These are phyloP conservation scores for Rhododendron molle DNA, from an alignment of 148 eudicot genomes.

Conservation along the genomic window DNA sequence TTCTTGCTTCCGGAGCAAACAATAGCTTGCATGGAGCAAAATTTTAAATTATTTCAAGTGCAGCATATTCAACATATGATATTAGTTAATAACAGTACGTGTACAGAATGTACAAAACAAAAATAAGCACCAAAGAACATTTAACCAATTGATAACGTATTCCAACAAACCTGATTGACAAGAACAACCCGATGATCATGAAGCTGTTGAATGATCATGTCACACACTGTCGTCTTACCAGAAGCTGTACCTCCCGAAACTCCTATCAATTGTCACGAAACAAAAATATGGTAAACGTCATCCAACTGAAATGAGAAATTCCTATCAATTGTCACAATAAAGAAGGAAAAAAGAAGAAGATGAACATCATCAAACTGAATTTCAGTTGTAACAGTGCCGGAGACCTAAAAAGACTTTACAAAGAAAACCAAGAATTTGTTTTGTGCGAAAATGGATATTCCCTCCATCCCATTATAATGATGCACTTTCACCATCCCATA, in stretches of 20 bases:
- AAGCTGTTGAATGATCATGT: slow-evolving; percentile 96
- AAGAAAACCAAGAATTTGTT: neutral
- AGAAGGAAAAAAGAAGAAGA: neutral
- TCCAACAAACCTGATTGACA: slow-evolving; percentile 77
- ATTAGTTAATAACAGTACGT: neutral
- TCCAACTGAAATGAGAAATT: neutral
- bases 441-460: neutral
- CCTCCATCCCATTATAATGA: neutral
- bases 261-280: slow-evolving; percentile 31
- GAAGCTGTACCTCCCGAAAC: slow-evolving; percentile 99
- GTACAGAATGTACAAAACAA: neutral
- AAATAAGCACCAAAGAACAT: neutral
- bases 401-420: neutral
- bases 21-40: neutral
- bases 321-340: slow-evolving; percentile 5
- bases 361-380: neutral
- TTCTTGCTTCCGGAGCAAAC: neutral
- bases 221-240: slow-evolving; percentile 92
- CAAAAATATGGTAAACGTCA: neutral
- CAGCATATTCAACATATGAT: neutral
- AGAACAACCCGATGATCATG: slow-evolving; percentile 98
- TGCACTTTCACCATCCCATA: neutral
- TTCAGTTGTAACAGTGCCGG: neutral
- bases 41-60: neutral
- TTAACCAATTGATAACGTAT: neutral